A percentile compares a stretch with the other conserved stretches of the same genome.
Conservation (phyloP, 164 flowering plant species). For the Annona squamosa region DNA sequence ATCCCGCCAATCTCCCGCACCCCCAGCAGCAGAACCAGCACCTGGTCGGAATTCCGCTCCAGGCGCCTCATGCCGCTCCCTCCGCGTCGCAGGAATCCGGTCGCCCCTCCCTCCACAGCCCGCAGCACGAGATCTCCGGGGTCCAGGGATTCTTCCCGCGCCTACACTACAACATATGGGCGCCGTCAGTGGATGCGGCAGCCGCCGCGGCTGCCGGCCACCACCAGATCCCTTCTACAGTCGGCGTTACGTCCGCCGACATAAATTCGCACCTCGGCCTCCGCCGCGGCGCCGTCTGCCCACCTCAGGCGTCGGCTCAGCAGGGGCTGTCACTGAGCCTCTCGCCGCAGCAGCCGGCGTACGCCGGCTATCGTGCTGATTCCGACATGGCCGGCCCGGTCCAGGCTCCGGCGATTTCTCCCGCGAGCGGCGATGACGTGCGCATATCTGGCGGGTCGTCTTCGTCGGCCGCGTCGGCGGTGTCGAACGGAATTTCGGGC, state of each 20-base stretch:
- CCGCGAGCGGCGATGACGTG: conserved; percentile 29
- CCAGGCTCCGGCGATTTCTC: conserved; percentile 24
- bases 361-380: conserved; percentile 19
- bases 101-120: conserved; percentile 18
- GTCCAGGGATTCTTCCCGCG: conserved; percentile 54
- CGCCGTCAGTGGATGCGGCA: conserved; percentile 9
- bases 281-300: conserved; percentile 20
- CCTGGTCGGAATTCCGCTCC: conserved; percentile 56
- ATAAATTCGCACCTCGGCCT: conserved; percentile 23
- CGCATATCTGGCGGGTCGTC: conserved; percentile 32
- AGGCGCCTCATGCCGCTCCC: conserved; percentile 5
- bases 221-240: conserved; percentile 10
- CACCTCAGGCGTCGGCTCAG: conserved; percentile 2
- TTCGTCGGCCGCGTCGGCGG: conserved; percentile 52
- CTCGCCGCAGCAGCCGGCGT: conserved; percentile 59
- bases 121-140: conserved; percentile 33
- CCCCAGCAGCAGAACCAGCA: conserved; percentile 34
- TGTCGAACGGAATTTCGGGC: conserved; percentile 52
- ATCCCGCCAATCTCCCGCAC: conserved; percentile 17
- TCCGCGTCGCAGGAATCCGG: conserved; percentile 17
- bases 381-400: conserved; percentile 15
- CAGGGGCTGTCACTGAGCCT: conserved; percentile 79
- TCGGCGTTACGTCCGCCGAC: conserved; percentile 9
- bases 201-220: conserved; percentile 22
- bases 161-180: conserved; percentile 52